phyloP scores from a whole-genome alignment of 805 yeast species.

The Saturnispora kantuleensis region DNA sequence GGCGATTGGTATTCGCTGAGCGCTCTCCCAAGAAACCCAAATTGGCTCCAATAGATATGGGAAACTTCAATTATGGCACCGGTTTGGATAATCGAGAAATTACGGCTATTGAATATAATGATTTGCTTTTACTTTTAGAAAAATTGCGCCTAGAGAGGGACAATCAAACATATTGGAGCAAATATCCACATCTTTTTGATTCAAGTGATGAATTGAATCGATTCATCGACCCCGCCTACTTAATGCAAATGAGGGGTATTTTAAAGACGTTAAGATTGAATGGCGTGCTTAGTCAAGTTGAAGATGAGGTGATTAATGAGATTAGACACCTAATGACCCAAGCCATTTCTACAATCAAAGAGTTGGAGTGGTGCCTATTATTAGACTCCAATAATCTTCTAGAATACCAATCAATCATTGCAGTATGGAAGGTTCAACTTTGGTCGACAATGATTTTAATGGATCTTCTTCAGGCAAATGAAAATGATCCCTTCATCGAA shows the following conservation, averaged over 20 bases:
- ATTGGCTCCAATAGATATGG: no score
- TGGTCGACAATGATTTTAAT: background rate
- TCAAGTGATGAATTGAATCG: background rate
- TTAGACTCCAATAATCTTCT: background rate
- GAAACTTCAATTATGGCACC: no score
- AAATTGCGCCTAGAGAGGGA: no score
- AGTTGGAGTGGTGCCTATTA: conserved; percentile 4
- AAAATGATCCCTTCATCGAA: background rate
- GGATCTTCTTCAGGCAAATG: background rate
- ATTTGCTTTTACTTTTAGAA: no score
- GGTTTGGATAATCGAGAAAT: no score
- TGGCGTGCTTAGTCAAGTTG: background rate
- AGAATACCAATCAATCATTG: conserved; percentile 1
- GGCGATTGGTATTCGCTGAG: no score
- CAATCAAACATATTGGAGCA: background rate
- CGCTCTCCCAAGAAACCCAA: no score
- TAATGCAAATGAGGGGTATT: background rate
- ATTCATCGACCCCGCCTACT: background rate
- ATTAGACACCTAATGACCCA: background rate
- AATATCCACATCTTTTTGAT: background rate
- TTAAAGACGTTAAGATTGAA: background rate
- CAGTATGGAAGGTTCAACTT: conserved; percentile 1
- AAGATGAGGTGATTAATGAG: background rate
- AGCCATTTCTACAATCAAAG: background rate
- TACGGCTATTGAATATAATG: no score